Evolutionary conservation across 805 yeast genomes (phyloP).

Genomic region (Kazachstania martiniae): DNA sequence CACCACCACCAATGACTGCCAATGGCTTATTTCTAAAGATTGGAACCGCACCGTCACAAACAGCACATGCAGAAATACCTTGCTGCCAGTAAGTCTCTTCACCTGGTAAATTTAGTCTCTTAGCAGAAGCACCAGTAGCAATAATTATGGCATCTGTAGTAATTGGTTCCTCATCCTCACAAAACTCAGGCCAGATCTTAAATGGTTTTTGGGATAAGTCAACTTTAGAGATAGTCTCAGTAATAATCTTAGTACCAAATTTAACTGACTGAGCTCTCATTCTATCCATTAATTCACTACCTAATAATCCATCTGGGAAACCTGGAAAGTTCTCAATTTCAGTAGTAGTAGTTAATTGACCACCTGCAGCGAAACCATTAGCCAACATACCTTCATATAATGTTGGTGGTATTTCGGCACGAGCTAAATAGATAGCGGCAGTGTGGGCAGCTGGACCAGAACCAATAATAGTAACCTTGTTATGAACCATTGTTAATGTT

Average conservation of each 20-base stretch:
- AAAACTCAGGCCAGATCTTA: constrained; percentile 94
- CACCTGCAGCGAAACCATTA: constrained; percentile 98
- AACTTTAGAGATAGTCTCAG: constrained; percentile 89
- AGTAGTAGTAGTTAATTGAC: constrained; percentile 97
- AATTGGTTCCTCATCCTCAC: constrained; percentile 83
- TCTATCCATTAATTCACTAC: constrained; percentile 80
- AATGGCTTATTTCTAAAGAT: constrained; percentile 95
- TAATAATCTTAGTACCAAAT: constrained; percentile 89
- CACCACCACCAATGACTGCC: constrained; percentile 99
- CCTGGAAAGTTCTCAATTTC: constrained; percentile 99
- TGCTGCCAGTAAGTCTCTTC: constrained; percentile 98
- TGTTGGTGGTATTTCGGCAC: constrained; percentile 92
- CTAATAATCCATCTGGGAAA: constrained; percentile 86
- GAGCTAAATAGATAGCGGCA: constrained; percentile 91
- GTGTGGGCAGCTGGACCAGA: constrained; percentile 99
- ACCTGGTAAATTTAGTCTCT: constrained; percentile 87
- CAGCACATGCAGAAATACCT: constrained; percentile 99
- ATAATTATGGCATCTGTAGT: constrained; percentile 87
- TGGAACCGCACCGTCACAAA: constrained; percentile 99
- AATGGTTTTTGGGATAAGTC: constrained; percentile 84
- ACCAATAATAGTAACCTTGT: constrained; percentile 80
- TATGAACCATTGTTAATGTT: constrained; percentile 74
- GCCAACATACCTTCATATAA: constrained; percentile 92
- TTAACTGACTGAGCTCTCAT: constrained; percentile 82
- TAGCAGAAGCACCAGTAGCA: constrained; percentile 98